Evolutionary conservation across 164 flowering plant species (phyloP), one percentile per base, ranked within the genome.

Genomic region (Amborella trichopoda): DNA sequence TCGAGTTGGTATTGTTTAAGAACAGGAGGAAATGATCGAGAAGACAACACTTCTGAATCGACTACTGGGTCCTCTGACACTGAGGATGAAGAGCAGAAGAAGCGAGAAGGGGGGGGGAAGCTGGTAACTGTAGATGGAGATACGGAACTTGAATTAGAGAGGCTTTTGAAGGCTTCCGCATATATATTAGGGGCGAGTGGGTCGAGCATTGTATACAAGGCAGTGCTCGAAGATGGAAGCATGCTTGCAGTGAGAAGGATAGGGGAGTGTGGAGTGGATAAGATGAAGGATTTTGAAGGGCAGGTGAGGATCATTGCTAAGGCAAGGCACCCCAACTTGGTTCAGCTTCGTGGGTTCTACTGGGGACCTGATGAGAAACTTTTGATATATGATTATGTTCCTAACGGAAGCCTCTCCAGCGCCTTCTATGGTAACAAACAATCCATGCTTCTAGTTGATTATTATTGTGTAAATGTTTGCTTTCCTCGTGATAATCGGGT

Each of bases 361-460:
- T 82, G 95, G 94, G 91, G 91, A 1, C 52, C 61, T n/a, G 91
- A 88, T 13, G 95, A 93, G 65, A 88, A 88, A 82, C 91, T 93
- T 48, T 56, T 93, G 50, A 76, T 93, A 60, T 85, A 93, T 41
- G 99, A 93, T 50, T 85, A 72, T 45, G 84, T 83, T 38, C 80
- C 94, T 16, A 82, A 85, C 53, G 96, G 95, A 51, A 82, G 86
- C 73, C 82, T 93, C 43, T 81, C 95, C 59, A 82, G 68, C 44
- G 74, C 80, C 9, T 69, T 80, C 63, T 76, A 78, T 81, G 75
- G 98, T 91, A n/a, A n/a, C n/a, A n/a, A n/a, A n/a, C n/a, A 53
- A 78, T 84, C 20, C 4, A 26, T 46, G 47, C 20, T 13, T 48
- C 16, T n/a, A n/a, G n/a, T n/a, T n/a, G n/a, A n/a, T n/a, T n/a